These are phyloP conservation scores for Aspergillus quadrilineatus DNA, from an alignment of 2,329 filamentous ascomycete species.

Conservation along the genomic window DNA sequence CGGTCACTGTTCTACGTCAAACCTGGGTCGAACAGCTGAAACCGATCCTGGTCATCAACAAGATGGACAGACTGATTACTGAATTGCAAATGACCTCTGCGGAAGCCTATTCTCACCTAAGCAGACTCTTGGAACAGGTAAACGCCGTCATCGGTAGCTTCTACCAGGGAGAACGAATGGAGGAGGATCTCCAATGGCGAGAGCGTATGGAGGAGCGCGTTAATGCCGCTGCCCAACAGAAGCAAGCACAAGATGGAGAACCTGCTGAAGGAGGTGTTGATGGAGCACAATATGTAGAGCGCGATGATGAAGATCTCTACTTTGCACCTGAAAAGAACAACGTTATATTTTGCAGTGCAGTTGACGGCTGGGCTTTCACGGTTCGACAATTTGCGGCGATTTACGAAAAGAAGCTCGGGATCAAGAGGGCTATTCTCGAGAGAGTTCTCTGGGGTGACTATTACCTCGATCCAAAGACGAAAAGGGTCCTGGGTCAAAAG, in stretches of 20 bases:
- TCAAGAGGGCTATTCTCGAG: conserved; percentile 83
- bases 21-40: conserved; percentile 95
- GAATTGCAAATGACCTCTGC: conserved; percentile 89
- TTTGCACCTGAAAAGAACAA: conserved; percentile 98
- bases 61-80: conserved; percentile 91
- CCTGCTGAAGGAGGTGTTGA: conserved; percentile 52
- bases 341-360: conserved; percentile 96
- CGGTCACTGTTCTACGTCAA: conserved; percentile 91
- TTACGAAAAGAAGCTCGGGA: conserved; percentile 95
- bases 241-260: conserved; percentile 42
- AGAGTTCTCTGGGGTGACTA: conserved; percentile 97
- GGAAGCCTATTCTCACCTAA: conserved; percentile 87
- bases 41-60: conserved; percentile 93
- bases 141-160: conserved; percentile 97
- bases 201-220: conserved; percentile 87
- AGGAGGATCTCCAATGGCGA: conserved; percentile 94
- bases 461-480: conserved; percentile 95
- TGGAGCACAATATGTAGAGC: conserved; percentile 72
- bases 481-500: conserved; percentile 84
- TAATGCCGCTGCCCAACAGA: conserved; percentile 63
- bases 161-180: conserved; percentile 97
- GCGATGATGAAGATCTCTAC: conserved; percentile 94
- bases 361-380: conserved; percentile 99
- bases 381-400: conserved; percentile 88
- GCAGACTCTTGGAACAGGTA: conserved; percentile 87